A percentile compares a stretch with the other conserved stretches of the same genome.
These are phyloP conservation scores for Lentinula detonsa DNA, from an alignment of 768 basidiomycete species.

Conservation along the genomic window DNA sequence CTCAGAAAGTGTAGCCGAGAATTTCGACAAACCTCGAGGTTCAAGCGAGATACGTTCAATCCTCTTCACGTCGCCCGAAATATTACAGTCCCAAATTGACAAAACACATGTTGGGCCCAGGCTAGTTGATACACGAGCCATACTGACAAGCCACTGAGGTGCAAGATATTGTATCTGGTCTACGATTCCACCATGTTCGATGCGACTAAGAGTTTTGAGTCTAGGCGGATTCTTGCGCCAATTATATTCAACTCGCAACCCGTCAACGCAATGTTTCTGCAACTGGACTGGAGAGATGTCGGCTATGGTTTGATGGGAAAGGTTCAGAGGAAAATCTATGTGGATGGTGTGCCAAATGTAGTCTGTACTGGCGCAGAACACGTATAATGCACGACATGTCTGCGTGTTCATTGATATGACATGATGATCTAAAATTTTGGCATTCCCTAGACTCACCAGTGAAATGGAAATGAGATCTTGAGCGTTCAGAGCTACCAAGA, in stretches of 20 bases:
- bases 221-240: constrained; percentile 35
- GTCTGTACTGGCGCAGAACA: constrained; percentile 36
- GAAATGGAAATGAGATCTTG: constrained; percentile 40
- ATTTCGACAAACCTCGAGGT: constrained; percentile 5
- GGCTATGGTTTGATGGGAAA: constrained; percentile 26
- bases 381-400: constrained; percentile 57
- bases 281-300: constrained; percentile 33
- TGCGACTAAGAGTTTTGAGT: constrained; percentile 28
- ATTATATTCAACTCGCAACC: constrained; percentile 44
- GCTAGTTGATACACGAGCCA: constrained; percentile 19
- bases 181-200: constrained; percentile 33
- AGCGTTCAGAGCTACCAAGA: constrained; percentile 25
- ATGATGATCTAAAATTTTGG: background rate
- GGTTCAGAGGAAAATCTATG: constrained; percentile 36
- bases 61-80: constrained; percentile 9
- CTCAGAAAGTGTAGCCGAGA: constrained; percentile 9
- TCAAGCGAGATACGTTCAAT: constrained; percentile 6
- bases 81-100: constrained; percentile 15
- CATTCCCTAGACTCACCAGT: constrained; percentile 30
- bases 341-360: constrained; percentile 49
- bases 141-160: constrained; percentile 42
- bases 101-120: constrained; percentile 9
- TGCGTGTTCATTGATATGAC: constrained; percentile 19
- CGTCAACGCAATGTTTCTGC: constrained; percentile 32
- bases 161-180: constrained; percentile 40